Evolutionary conservation across 164 flowering plant genomes (phyloP), one percentile per base, ranked within the genome.

Genomic region (Nymphaea colorata): DNA sequence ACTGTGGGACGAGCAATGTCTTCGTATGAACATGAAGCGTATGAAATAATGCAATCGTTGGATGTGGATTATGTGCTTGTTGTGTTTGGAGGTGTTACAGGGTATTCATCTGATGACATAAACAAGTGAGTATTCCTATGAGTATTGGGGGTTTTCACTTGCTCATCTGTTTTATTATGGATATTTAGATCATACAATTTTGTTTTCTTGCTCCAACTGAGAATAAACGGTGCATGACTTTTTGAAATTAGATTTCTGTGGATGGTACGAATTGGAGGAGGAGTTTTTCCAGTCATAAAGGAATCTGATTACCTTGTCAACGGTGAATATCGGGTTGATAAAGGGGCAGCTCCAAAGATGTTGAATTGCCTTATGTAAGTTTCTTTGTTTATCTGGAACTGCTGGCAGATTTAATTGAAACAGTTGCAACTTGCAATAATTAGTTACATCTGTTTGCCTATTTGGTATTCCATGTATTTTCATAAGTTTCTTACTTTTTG

Each of bases 181-280:
- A 25, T 1, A 25, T 25, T 0, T 25, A 1, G 36, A 25, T 25
- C 36, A 25, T 8, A 15, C 14, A 51, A 15, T 15, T 51, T 51
- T 51, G 15, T 51, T 51, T 51, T 51, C 57, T 51, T 51, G 15
- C 14, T 51, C 3, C 15, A 8, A 15, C 14, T 51, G 8, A 3
- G 0, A 51, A 51, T 51, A 15, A 51, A 51, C 12, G 55, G 11
- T 47, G 4, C 12, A 47, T 47, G 7, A 47, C 12, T 7, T 47
- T 47, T 12, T 47, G 55, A 5, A 45, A 10, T 66, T 70, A 95
- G 98, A 73, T 95, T 95, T 81, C 74, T 95, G 76, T 95, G 99
- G 99, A 95, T 95, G 99, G 99, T 92, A 76, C 87, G 99, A 72
- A 95, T 95, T 83, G 99, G 99, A 69, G 99, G 99, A 44, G 97